A percentile compares a stretch with the other conserved stretches of the same genome.
phyloP scores from a whole-genome alignment of 164 flowering plant genomes.

The Chimonanthus praecox region DNA sequence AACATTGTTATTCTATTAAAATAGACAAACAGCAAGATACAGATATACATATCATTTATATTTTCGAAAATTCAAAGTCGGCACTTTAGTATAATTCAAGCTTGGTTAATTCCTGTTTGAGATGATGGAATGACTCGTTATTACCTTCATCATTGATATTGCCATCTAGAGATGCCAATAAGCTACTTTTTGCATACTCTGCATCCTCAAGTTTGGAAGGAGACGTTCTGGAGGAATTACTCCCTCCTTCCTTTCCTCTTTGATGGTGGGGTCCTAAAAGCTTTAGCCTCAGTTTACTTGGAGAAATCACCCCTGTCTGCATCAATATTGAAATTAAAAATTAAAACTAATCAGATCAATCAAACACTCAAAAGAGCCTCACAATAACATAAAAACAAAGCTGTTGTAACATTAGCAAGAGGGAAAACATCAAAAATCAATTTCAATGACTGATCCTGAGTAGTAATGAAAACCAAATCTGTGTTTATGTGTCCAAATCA shows the following conservation, averaged over 20 bases:
- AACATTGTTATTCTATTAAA: not conserved
- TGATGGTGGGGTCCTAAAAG: slow-evolving; percentile 57
- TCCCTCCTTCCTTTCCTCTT: slow-evolving; percentile 51
- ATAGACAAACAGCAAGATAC: not conserved
- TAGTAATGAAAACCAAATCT: not conserved
- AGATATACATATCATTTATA: not conserved
- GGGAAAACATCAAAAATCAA: not conserved
- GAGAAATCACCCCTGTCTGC: slow-evolving; percentile 83
- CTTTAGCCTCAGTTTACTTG: slow-evolving; percentile 89
- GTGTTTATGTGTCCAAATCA: not conserved
- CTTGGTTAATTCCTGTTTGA: not conserved
- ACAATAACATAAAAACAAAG: not conserved
- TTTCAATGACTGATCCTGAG: not conserved
- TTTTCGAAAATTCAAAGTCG: not conserved
- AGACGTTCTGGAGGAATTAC: slow-evolving; percentile 78
- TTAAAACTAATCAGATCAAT: not conserved
- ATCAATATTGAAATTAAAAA: slow-evolving; percentile 6
- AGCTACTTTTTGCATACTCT: slow-evolving; percentile 59
- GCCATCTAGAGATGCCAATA: slow-evolving; percentile 40
- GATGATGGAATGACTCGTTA: not conserved
- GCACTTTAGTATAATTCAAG: not conserved
- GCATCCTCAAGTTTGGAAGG: slow-evolving; percentile 69
- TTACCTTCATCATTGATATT: slow-evolving; percentile 45
- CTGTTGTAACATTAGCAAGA: not conserved
- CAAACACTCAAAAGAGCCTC: not conserved